Evolutionary conservation across 2,329 filamentous ascomycete genomes (phyloP), one percentile per base, ranked within the genome.

Genomic region (Ceratocystis cacaofunesta): DNA sequence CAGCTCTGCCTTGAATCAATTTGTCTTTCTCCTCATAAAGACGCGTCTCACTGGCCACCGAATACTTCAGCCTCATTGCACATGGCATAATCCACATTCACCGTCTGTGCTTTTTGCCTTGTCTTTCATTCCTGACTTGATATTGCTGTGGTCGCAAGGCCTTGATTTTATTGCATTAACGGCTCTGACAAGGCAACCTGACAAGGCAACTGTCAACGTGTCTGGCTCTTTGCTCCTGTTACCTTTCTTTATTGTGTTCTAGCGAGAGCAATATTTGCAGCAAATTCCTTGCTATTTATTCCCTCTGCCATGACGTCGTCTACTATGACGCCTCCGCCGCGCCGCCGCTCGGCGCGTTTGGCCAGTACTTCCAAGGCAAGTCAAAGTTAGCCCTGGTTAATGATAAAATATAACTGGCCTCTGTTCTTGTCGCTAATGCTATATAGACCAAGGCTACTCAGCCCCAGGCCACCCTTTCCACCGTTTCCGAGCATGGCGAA

Each of bases 401-500:
- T n/a, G 52, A 28, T 10, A 12, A 41, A 5, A n/a, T n/a, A 25
- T 52, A 3, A 25, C 48, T 22, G n/a, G 22, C n/a, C n/a, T 25
- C 2, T 17, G 22, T 19, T 52, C 48, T 25, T 19, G n/a, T 25
- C n/a, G 48, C 30, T 62, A 5, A 65, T 65, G 64, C 66, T 69
- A 68, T n/a, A 25, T 68, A 58, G 66, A 41, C 66, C 12, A 65
- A 68, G 66, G 61, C 75, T 73, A 68, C 67, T 25, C 77, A 72
- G 68, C 68, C 73, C 7, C 68, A 69, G 55, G 71, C 73, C 25
- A 74, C 71, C 65, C 75, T 79, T 41, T 70, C 73, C 10, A 76
- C 79, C 30, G 75, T 83, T 25, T 68, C 71, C 43, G 81, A 84
- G 69, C 71, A 72, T 63, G 72, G 76, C 65, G 78, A 80, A 65